These are phyloP conservation scores for Hypoxylon rickii DNA, from an alignment of 495 filamentous ascomycete genomes.

Conservation along the genomic window DNA sequence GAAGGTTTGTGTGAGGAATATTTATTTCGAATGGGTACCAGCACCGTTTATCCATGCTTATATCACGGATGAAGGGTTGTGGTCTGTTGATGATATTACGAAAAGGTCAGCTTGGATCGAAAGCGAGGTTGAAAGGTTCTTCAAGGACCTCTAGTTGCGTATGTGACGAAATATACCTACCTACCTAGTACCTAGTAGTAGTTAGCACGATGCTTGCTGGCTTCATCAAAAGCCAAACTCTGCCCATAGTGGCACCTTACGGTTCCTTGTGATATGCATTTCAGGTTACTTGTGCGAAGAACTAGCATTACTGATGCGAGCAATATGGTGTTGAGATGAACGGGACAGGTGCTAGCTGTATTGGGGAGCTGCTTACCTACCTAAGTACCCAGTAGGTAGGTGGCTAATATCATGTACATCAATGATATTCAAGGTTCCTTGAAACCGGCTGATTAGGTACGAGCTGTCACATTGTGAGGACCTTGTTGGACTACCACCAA, in stretches of 20 bases:
- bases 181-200: too few species aligned
- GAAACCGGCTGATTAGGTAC: neutral
- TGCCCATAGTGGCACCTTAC: too few species aligned
- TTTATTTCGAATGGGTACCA: constrained; percentile 71
- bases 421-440: neutral
- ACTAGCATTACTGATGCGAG: too few species aligned
- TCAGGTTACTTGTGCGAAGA: too few species aligned
- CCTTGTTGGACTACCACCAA: constrained; percentile 19
- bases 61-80: constrained; percentile 57
- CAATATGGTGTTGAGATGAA: too few species aligned
- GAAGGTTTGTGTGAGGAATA: constrained; percentile 52
- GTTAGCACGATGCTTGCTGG: too few species aligned
- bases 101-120: constrained; percentile 35
- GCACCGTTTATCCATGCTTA: constrained; percentile 57
- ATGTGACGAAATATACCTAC: neutral
- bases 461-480: too few species aligned
- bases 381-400: too few species aligned
- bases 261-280: too few species aligned
- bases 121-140: constrained; percentile 37
- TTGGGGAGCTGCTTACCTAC: constrained; percentile 25
- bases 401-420: neutral
- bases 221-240: too few species aligned
- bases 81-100: constrained; percentile 38
- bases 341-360: constrained; percentile 7
- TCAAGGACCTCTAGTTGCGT: constrained; percentile 36